Base-by-base conservation (phyloP, 164 flowering plant species). In the Umbellularia californica region DNA sequence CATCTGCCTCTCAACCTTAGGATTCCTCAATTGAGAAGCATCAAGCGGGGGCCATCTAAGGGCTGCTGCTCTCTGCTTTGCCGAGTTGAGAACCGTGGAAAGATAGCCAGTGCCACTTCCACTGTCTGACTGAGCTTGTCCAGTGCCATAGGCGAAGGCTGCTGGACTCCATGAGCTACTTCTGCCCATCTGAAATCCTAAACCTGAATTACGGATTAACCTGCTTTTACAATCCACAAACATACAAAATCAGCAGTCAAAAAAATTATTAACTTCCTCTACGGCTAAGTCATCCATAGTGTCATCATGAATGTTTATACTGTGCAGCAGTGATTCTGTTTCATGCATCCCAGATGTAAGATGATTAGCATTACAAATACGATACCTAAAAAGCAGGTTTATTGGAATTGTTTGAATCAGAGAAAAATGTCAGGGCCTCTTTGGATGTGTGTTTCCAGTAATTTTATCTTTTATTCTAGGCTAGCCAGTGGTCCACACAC, bases 41-140 rank as follows among this genome's bases (percentile, higher is more conserved):
- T 91, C 92, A 9, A 81, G 74, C 71, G 85, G 93, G 9, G 85
- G 72, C 95, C 92, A 88, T 76, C 84, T 88, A 70, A 91, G 78
- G 72, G 75, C 84, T 68, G 79, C 80, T 2, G 97, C 94, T 73
- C 69, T 88, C 73, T 88, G 82, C 82, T 83, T 93, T 17, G 98
- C 91, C 1, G 91, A 85, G 72, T 83, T 88, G 1, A 93, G 71
- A 66, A 90, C 90, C 28, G 84, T 75, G 7, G 94, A 84, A 25
- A 95, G 70, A 71, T 89, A 95, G n/a, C 60, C 60, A 55, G 20
- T 20, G n/a, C 60, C 82, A 67, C 71, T 78, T 30, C 79, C 85
- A 68, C 47, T 79, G 25, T 86, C 88, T 24, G 64, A 65, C 50
- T 75, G 81, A 33, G 70, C 24, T 55, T 23, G 50, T 74, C 66